Evolutionary conservation across 2,329 filamentous ascomycete genomes (phyloP), one percentile per base, ranked within the genome.

Genomic region (Trematosphaeria pertusa): DNA sequence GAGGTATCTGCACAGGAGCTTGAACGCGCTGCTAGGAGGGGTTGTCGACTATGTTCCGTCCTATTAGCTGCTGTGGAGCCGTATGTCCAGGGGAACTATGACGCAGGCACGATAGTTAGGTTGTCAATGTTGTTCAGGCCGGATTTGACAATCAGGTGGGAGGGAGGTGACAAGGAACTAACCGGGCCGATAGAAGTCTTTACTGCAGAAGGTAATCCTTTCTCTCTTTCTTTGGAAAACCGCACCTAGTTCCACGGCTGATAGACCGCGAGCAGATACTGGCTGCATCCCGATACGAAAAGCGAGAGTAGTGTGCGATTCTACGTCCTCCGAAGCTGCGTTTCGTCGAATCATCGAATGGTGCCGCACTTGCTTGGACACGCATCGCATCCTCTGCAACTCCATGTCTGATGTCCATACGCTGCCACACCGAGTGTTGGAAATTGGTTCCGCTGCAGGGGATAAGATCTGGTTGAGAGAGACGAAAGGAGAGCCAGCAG

Each of bases 381-480:
- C 12, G 3, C 45, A 48, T 35, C 8, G 12, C 7, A 21, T 8
- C 2, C 31, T 48, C 6, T 48, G 45, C 30, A 19, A 15, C 14
- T 2, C 3, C 11, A 37, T 48, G 33, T 34, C 38, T n/a, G 20
- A 30, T 8, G 17, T 14, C 2, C 19, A 17, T 10, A 4, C 2
- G 1, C 41, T 49, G 3, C 46, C 46, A 7, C 17, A 12, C n/a
- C 34, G 46, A 9, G n/a, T 48, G 4, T 34, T 48, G n/a, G 45
- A 48, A 17, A 20, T 48, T 15, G 36, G 35, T 4, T 11, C 17
- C 20, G 12, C 4, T 4, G 5, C 4, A 17, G 17, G 10, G 10
- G n/a, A n/a, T 18, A n/a, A 9, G 5, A 35, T 35, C 32, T 10
- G 21, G 11, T 33, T 49, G 6, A 18, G 17, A 18, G 38, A 58